Conservation (phyloP, 1,284 basidiomycete species). For the Wolfiporia cocos region DNA sequence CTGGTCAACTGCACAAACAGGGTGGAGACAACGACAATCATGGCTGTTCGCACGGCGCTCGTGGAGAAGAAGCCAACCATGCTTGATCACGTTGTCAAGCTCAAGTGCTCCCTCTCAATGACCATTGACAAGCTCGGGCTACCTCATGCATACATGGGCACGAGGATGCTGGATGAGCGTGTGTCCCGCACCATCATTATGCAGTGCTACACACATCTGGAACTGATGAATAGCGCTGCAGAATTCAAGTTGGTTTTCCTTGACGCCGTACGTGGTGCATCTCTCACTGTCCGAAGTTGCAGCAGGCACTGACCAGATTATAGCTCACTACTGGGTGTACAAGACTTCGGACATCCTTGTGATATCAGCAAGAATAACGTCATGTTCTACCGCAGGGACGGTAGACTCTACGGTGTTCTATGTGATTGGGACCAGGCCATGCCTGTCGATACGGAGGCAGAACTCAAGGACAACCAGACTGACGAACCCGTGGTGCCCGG, state of each 20-base stretch:
- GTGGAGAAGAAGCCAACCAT: background rate
- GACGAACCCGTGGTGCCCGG: no score
- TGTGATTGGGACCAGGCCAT: slow-evolving; percentile 10
- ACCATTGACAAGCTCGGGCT: slow-evolving; percentile 3
- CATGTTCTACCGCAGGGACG: slow-evolving; percentile 15
- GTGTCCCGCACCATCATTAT: slow-evolving; percentile 10
- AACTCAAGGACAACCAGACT: no score
- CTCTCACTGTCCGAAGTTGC: background rate
- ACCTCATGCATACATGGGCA: slow-evolving; percentile 2
- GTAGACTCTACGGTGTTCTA: slow-evolving; percentile 4
- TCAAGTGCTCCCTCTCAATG: slow-evolving; percentile 6
- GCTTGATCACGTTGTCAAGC: slow-evolving; percentile 8
- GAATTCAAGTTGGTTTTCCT: slow-evolving; percentile 9
- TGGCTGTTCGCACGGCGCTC: background rate
- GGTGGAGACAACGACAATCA: slow-evolving; percentile 1
- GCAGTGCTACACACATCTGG: slow-evolving; percentile 10
- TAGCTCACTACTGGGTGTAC: slow-evolving; percentile 8
- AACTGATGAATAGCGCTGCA: background rate
- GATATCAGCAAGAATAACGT: slow-evolving; percentile 25
- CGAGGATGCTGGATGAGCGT: background rate
- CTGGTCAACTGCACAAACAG: background rate
- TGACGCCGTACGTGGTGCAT: slow-evolving; percentile 9
- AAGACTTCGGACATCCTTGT: slow-evolving; percentile 8
- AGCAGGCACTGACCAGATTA: background rate
- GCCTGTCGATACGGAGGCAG: no score